Evolutionary conservation across 1,284 basidiomycete species (phyloP).

Genomic region (Leccinum solheimii): DNA sequence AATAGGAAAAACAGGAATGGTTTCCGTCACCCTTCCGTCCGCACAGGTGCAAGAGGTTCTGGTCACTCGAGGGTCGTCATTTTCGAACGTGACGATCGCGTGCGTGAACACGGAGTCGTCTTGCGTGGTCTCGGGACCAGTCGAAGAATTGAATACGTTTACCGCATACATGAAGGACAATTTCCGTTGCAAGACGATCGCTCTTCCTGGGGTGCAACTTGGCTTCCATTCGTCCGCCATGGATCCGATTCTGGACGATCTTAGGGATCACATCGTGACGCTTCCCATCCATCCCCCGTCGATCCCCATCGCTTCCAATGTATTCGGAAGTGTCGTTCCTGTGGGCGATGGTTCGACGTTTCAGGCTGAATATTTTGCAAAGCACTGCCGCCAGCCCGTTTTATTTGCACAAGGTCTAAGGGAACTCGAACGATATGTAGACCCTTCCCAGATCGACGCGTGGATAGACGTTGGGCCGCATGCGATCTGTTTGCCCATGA

Average conservation of each 20-base stretch:
- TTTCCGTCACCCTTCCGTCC: constrained; percentile 48
- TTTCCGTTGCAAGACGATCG: constrained; percentile 40
- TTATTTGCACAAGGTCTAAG: constrained; percentile 52
- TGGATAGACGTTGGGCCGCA: constrained; percentile 73
- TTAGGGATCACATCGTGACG: constrained; percentile 41
- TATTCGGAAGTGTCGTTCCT: constrained; percentile 52
- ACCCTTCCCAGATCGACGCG: constrained; percentile 36
- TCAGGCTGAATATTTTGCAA: constrained; percentile 52
- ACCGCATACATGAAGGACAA: constrained; percentile 41
- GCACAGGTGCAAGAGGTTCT: constrained; percentile 40
- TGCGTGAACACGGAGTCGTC: constrained; percentile 62
- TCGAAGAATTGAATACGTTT: constrained; percentile 44
- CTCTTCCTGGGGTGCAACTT: constrained; percentile 52
- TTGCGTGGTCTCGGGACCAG: constrained; percentile 57
- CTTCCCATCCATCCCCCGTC: constrained; percentile 45
- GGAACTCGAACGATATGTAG: constrained; percentile 36
- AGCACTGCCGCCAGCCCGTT: constrained; percentile 62
- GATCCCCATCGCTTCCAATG: constrained; percentile 61
- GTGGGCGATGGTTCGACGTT: constrained; percentile 53
- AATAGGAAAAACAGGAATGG: constrained; percentile 53
- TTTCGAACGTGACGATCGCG: constrained; percentile 48
- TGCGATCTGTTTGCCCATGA: constrained; percentile 53
- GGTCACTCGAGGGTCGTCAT: constrained; percentile 28
- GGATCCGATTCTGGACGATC: constrained; percentile 51
- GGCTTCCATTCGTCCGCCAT: constrained; percentile 67